Percentiles rank a stretch among this genome's conserved stretches.
These are phyloP conservation scores for Plasmodium knowlesi DNA, from an alignment of 169 alveolate species.

Conservation along the genomic window DNA sequence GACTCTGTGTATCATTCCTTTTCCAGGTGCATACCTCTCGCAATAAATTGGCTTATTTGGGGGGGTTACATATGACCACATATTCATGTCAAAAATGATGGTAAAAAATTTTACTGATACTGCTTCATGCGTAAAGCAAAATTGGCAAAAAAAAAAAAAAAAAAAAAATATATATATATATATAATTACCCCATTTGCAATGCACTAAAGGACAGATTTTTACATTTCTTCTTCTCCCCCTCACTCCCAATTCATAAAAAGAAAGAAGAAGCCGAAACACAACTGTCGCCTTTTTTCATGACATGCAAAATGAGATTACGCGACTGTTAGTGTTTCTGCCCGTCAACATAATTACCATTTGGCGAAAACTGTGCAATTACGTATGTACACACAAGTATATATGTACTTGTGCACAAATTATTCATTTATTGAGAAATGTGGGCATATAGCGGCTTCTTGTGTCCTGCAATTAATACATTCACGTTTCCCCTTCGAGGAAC, in stretches of 20 bases:
- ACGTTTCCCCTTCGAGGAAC: not conserved
- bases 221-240: not conserved
- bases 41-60: not conserved
- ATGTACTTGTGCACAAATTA: not conserved
- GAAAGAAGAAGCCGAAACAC: not conserved
- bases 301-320: not conserved
- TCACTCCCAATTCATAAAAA: not conserved
- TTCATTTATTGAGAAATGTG: not conserved
- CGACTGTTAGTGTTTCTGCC: not conserved
- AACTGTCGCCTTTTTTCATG: not conserved
- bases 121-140: not conserved
- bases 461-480: not conserved
- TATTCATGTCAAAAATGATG: constrained; percentile 33
- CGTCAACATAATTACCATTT: not conserved
- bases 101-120: not conserved
- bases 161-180: too few relatives aligned
- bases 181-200: not conserved
- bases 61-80: constrained; percentile 2
- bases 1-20: not conserved
- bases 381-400: not conserved
- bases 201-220: not conserved
- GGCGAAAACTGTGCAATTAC: not conserved
- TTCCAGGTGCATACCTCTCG: not conserved
- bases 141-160: not conserved
- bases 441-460: not conserved